phyloP scores from a whole-genome alignment of 2,329 filamentous ascomycete genomes.

The Phyllosticta citrichinensis region DNA sequence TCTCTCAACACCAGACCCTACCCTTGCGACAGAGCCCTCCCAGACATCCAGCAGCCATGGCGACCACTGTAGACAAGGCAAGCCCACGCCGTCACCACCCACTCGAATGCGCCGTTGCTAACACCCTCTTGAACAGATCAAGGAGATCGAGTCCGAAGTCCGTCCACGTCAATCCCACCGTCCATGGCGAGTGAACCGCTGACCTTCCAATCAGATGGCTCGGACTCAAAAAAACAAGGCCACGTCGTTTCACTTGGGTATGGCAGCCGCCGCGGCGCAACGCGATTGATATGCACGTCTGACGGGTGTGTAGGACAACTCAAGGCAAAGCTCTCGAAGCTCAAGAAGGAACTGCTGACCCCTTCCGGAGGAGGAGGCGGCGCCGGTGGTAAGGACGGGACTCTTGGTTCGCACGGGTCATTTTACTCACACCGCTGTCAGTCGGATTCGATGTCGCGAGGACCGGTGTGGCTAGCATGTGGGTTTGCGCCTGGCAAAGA shows the following conservation, averaged over 20 bases:
- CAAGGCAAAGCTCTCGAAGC: slow-evolving; percentile 95
- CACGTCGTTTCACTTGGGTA: slow-evolving; percentile 81
- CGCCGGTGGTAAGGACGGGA: slow-evolving; percentile 49
- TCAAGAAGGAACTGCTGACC: slow-evolving; percentile 90
- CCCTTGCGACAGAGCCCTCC: neutral
- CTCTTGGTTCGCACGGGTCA: neutral
- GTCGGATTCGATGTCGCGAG: slow-evolving; percentile 94
- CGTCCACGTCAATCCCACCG: slow-evolving; percentile 23
- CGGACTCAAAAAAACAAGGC: slow-evolving; percentile 96
- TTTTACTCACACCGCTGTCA: slow-evolving; percentile 19
- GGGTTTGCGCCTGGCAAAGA: slow-evolving; percentile 22
- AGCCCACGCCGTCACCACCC: slow-evolving; percentile 18
- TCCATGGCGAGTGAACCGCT: slow-evolving; percentile 9
- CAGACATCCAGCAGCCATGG: slow-evolving; percentile 51
- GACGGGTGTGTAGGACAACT: slow-evolving; percentile 53
- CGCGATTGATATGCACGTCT: slow-evolving; percentile 13
- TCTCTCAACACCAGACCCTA: neutral
- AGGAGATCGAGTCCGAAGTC: slow-evolving; percentile 90
- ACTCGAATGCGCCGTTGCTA: slow-evolving; percentile 25
- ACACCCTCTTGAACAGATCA: slow-evolving; percentile 55
- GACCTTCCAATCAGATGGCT: slow-evolving; percentile 58
- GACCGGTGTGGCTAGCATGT: slow-evolving; percentile 90
- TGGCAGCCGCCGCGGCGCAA: neutral
- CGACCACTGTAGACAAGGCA: slow-evolving; percentile 96
- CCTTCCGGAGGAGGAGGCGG: slow-evolving; percentile 71